Base-by-base conservation (phyloP, 805 yeast genomes). In the Kregervanrija fluxuum region DNA sequence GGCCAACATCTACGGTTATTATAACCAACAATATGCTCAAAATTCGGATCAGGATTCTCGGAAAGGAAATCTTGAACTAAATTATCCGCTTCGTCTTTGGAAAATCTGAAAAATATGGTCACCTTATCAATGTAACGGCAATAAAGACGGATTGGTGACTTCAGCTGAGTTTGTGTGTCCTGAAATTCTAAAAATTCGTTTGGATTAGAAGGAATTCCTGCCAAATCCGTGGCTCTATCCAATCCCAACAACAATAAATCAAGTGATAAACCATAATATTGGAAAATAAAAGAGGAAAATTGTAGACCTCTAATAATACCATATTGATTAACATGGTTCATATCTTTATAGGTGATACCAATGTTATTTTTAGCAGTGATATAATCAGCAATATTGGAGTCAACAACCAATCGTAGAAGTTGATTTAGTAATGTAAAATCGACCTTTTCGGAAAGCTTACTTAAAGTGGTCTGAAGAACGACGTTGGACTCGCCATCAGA, bases 1-100 rank as follows among this genome's bases (percentile, higher is more conserved):
- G 99, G 96, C 99, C 99, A 93, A 59, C 97, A 89, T 41, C 80
- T 80, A 53, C 85, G 84, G 53, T 88, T 91, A 56, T 85, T 85
- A 62, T 89, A 91, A 0, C 95, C 95, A 33, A 85, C 79, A 6
- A 82, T 80, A 53, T 82, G 85, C 55, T 85, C 95, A 62, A 85
- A 86, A 57, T 90, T 87, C 0, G 96, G 96, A 66, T 90, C 96
- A 1, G 96, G 96, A 55, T 87, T 85, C 54, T 87, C 95, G 0
- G 85, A 72, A 16, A 90, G 64, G 55, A 71, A 88, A 17, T 86
- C 91, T 47, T 82, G 82, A 13, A 85, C 75, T 36, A 93, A 66
- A 9, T 80, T 95, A 33, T 76, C 78, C 0, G 93, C 77, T 42
- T 91, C 96, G 1, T 77, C 81, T 32, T 77, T 77, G 3, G 75